These are phyloP conservation scores for Nectriaceae sp. DNA, from an alignment of 2,329 filamentous ascomycete species.

Conservation along the genomic window DNA sequence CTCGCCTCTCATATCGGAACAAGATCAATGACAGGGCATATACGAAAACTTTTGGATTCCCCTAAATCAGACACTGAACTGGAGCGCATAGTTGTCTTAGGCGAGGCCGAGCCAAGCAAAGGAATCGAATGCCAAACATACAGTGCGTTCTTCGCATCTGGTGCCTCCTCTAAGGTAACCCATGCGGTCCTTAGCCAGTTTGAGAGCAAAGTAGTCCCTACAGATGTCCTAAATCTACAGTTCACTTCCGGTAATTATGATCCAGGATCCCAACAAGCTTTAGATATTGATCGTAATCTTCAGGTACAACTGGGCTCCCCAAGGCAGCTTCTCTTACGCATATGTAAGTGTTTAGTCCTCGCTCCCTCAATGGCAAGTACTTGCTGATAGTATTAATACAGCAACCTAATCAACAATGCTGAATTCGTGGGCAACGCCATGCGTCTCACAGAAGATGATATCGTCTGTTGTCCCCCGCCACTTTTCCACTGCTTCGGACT, in stretches of 20 bases:
- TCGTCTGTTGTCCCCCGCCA: constrained; percentile 65
- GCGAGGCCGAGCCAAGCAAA: background rate
- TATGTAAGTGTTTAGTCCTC: background rate
- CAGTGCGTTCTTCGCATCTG: background rate
- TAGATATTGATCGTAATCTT: background rate
- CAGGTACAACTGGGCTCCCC: constrained; percentile 16
- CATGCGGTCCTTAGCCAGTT: background rate
- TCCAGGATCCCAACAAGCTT: background rate
- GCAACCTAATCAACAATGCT: constrained; percentile 60
- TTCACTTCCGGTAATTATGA: constrained; percentile 9
- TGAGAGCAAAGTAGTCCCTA: background rate
- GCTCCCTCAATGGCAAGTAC: background rate
- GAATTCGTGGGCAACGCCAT: constrained; percentile 52
- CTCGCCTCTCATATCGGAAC: constrained; percentile 8
- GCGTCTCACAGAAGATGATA: constrained; percentile 45
- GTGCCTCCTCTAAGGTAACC: background rate
- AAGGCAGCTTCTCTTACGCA: constrained; percentile 19
- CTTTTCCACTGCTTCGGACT: constrained; percentile 73
- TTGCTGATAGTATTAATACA: constrained; percentile 5
- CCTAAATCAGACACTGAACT: background rate
- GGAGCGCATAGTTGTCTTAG: background rate
- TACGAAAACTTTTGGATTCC: background rate
- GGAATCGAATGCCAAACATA: constrained; percentile 1
- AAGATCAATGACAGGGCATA: background rate
- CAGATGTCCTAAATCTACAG: constrained; percentile 15